These are phyloP conservation scores for Nakaseomyces glabratus DNA, from an alignment of 1,139 yeast species.

Conservation along the genomic window DNA sequence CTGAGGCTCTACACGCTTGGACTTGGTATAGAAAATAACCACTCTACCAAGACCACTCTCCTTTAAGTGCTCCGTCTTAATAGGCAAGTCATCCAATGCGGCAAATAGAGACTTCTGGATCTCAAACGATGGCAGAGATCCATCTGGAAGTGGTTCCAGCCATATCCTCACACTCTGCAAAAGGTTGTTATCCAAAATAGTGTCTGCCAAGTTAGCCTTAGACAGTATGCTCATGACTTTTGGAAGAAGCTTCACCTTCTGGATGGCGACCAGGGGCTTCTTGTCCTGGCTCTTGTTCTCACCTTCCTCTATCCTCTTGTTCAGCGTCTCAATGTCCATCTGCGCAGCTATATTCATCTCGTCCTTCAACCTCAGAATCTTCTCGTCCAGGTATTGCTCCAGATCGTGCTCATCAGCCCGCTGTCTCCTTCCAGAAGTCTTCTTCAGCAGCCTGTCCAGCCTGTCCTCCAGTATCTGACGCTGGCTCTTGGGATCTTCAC, in stretches of 20 bases:
- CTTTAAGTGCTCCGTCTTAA: constrained; percentile 88
- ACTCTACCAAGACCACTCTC: constrained; percentile 94
- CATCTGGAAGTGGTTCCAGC: constrained; percentile 98
- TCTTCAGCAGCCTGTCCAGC: constrained; percentile 68
- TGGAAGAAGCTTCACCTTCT: constrained; percentile 72
- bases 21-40: constrained; percentile 84
- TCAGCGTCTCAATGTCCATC: constrained; percentile 76
- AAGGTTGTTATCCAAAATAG: constrained; percentile 87
- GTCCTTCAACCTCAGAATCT: constrained; percentile 70
- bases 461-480: constrained; percentile 71
- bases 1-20: constrained; percentile 78
- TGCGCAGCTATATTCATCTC: constrained; percentile 92
- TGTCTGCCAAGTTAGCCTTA: constrained; percentile 80
- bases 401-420: constrained; percentile 83
- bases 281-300: constrained; percentile 15
- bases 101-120: constrained; percentile 81
- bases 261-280: constrained; percentile 55
- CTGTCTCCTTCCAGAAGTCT: constrained; percentile 47
- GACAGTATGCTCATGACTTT: constrained; percentile 69
- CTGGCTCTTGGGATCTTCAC: constrained; percentile 7
- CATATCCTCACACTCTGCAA: constrained; percentile 91
- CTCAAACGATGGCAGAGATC: constrained; percentile 92
- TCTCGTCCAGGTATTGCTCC: constrained; percentile 91
- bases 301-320: constrained; percentile 34
- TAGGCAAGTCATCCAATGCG: constrained; percentile 71